These are phyloP conservation scores for Trametes coccinea DNA, from an alignment of 768 basidiomycete genomes.

Conservation along the genomic window DNA sequence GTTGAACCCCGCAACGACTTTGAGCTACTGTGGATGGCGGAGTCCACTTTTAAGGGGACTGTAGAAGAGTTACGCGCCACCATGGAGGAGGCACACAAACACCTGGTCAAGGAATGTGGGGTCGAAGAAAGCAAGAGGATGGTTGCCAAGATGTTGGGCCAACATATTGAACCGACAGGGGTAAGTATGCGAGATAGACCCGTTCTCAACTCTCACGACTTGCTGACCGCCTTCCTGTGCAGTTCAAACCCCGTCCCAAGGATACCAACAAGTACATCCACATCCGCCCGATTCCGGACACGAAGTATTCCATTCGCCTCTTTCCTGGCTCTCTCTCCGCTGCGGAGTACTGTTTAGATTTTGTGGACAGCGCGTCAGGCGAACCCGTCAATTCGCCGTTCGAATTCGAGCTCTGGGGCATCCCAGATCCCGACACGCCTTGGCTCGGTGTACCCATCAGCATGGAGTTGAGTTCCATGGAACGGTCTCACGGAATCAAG, in stretches of 20 bases:
- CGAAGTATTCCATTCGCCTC: not conserved
- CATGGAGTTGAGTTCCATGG: not conserved
- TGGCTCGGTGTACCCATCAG: not conserved
- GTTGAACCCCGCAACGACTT: too few species aligned
- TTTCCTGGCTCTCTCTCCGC: not conserved
- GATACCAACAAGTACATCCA: not conserved
- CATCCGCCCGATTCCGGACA: not conserved
- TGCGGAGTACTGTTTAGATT: not conserved
- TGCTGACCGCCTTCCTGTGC: not conserved
- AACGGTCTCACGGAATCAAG: not conserved
- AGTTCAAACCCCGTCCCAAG: not conserved
- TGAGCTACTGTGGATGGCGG: too few species aligned
- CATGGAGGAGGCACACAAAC: too few species aligned
- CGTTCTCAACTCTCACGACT: not conserved
- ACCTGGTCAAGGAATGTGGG: too few species aligned
- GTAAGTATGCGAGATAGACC: not conserved
- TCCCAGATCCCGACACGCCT: not conserved
- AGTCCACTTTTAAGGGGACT: too few species aligned
- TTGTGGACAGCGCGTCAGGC: not conserved
- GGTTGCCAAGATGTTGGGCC: not conserved
- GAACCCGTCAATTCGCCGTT: not conserved
- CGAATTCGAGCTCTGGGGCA: not conserved
- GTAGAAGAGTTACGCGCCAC: too few species aligned
- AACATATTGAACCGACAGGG: not conserved
- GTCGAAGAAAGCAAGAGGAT: not conserved